A percentile compares a stretch with the other conserved stretches of the same genome.
Evolutionary conservation across 2,329 filamentous ascomycete species (phyloP).

Genomic region (Dactylonectria estremocensis): DNA sequence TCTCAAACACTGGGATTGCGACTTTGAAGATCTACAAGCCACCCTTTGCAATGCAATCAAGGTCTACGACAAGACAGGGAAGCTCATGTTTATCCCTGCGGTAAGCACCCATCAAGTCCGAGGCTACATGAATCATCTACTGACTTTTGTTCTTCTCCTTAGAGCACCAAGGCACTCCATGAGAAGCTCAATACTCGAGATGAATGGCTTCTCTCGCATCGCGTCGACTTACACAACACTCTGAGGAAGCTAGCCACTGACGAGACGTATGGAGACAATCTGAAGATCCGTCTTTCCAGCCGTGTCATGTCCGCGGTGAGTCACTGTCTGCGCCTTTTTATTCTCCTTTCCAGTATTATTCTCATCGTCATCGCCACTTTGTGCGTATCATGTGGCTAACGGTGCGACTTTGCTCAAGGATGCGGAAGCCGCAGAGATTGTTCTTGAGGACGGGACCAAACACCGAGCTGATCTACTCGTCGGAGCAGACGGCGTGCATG

Average conservation of each 20-base stretch:
- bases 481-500: slow-evolving; percentile 7
- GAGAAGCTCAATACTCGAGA: slow-evolving; percentile 6
- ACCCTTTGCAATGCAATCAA: slow-evolving; percentile 4
- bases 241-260: slow-evolving; percentile 1
- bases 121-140: too few relatives aligned
- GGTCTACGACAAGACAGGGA: slow-evolving; percentile 12
- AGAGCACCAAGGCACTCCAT: not conserved
- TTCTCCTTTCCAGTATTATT: too few relatives aligned
- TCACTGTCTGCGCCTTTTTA: too few relatives aligned
- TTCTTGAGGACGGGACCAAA: not conserved
- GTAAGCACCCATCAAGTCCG: not conserved
- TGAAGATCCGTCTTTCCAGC: slow-evolving; percentile 2
- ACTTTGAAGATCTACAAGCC: slow-evolving; percentile 1
- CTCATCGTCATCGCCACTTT: too few relatives aligned
- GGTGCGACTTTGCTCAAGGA: not conserved
- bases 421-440: not conserved
- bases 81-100: not conserved
- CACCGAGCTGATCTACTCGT: slow-evolving; percentile 4
- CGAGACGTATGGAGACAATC: not conserved
- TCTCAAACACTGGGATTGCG: not conserved
- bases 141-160: too few relatives aligned
- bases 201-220: slow-evolving; percentile 9
- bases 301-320: slow-evolving; percentile 10
- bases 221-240: slow-evolving; percentile 9
- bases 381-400: not conserved